Conservation (phyloP, 495 filamentous ascomycete genomes). For the Immersiella caudata region DNA sequence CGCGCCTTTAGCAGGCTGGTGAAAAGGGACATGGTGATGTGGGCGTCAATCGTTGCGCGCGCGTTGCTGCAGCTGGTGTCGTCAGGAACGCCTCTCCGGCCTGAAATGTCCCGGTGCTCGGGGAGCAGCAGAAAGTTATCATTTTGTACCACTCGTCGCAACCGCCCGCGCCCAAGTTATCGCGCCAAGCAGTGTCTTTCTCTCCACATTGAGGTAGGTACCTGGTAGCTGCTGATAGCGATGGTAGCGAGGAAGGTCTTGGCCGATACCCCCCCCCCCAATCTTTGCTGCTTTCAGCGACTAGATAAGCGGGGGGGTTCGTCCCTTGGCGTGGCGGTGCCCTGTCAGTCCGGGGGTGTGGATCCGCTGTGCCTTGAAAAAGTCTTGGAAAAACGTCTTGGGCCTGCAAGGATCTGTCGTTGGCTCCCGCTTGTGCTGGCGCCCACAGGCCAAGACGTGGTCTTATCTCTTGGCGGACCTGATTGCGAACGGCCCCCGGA, state of each 20-base stretch:
- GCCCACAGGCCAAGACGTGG: constrained; percentile 2
- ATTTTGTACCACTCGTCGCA: not conserved
- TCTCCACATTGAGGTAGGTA: not conserved
- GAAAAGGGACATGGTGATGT: not conserved
- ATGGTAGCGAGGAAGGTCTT: not conserved
- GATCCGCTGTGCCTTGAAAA: not conserved
- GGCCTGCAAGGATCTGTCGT: not conserved
- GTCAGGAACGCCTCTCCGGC: not conserved
- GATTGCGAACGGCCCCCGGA: not conserved
- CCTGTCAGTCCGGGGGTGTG: not conserved
- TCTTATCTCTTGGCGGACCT: constrained; percentile 20
- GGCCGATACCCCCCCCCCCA: not conserved
- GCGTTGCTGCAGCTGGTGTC: not conserved
- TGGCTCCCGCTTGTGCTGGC: not conserved
- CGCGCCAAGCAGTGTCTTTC: constrained; percentile 1
- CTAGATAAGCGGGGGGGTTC: not conserved
- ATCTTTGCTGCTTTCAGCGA: not conserved
- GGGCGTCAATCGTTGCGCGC: not conserved
- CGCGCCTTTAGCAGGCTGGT: constrained; percentile 10
- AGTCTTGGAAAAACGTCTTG: not conserved
- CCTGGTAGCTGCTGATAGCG: constrained; percentile 10
- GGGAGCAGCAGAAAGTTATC: not conserved
- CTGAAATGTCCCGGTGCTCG: not conserved
- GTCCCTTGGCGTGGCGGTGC: constrained; percentile 4
- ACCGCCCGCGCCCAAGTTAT: constrained; percentile 1